Conservation (phyloP, 129 eudicot genomes). For the Erigeron canadensis region DNA sequence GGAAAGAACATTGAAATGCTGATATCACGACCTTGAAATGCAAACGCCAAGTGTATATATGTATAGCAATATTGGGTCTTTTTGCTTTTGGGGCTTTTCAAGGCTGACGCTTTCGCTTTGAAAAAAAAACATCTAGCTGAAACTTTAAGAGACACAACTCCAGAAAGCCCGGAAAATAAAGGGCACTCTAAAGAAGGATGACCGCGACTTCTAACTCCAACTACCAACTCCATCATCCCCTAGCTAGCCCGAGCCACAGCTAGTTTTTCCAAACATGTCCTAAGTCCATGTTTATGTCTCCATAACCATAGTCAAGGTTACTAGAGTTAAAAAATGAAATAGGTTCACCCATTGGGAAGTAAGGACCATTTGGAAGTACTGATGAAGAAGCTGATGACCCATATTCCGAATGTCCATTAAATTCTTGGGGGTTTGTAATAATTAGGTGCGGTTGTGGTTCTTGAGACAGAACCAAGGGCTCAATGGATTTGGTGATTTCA, state of each 20-base stretch:
- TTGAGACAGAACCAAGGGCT: conserved; percentile 11
- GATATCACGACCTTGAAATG: conserved; percentile 19
- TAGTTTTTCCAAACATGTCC: not conserved
- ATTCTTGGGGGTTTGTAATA: conserved; percentile 6
- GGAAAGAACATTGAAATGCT: conserved; percentile 7
- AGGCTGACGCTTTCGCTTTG: too few relatives aligned
- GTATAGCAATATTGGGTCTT: too few relatives aligned
- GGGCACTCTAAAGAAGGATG: too few relatives aligned
- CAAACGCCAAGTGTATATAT: not conserved
- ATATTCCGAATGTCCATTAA: conserved; percentile 8
- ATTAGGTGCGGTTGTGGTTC: conserved; percentile 9
- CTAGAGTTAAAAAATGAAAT: not conserved
- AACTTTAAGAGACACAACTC: too few relatives aligned
- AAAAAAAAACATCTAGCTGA: too few relatives aligned
- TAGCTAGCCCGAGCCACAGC: too few relatives aligned
- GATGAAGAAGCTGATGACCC: conserved; percentile 15
- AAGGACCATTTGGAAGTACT: conserved; percentile 13
- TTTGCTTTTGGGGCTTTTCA: too few relatives aligned
- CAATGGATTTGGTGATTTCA: conserved; percentile 3
- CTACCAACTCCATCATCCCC: too few relatives aligned
- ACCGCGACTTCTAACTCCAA: too few relatives aligned
- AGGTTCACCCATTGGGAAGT: conserved; percentile 9
- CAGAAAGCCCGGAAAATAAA: too few relatives aligned
- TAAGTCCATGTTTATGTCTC: conserved; percentile 22
- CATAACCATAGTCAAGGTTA: not conserved